Evolutionary conservation across 75 land plant species (phyloP), one percentile per base, ranked within the genome.

Genomic region (Picea sitchensis): DNA sequence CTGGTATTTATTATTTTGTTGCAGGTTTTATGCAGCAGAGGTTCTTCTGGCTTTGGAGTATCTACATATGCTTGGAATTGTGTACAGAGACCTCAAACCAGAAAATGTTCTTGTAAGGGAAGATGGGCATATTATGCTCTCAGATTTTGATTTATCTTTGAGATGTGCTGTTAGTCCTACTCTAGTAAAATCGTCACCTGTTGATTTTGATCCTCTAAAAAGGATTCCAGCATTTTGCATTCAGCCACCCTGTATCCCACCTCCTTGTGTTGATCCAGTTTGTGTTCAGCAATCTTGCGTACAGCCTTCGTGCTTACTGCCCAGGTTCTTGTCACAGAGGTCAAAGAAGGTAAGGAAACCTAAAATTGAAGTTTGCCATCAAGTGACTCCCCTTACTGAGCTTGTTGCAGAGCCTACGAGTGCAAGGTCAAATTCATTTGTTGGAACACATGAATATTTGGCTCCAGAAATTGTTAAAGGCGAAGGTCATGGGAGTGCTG

Each of bases 401-500:
- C 96, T 95, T 58, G 89, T 95, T 23, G 98, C 86, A 74, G 98
- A 95, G 76, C 98, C 98, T n/a, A 95, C 93, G 20, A 85, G 74
- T 73, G 98, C 96, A 26, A 83, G 98, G 17, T 95, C 98, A 23
- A 89, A 91, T 83, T 93, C 96, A 2, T 95, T 95, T 81, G 98
- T 95, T 26, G 98, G 98, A 17, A 95, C 98, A 21, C 98, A 95
- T 83, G 98, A 95, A 68, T 95, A 95, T 82, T 76, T 94, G 31
- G 92, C 96, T 2, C 96, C 96, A 2, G 96, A 94, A 76, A 92
- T 94, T 71, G 89, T 95, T 84, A 88, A 89, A 78, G 96, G 93
- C 12, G 96, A 94, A 56, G 95, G 98, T 44, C 98, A 95, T 83
- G 98, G 98, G 12, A 95, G 91, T 82, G 90, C 98, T 2, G 98